Evolutionary conservation across 192 early-diverging fungal species (phyloP).

Genomic region (Backusella circina): DNA sequence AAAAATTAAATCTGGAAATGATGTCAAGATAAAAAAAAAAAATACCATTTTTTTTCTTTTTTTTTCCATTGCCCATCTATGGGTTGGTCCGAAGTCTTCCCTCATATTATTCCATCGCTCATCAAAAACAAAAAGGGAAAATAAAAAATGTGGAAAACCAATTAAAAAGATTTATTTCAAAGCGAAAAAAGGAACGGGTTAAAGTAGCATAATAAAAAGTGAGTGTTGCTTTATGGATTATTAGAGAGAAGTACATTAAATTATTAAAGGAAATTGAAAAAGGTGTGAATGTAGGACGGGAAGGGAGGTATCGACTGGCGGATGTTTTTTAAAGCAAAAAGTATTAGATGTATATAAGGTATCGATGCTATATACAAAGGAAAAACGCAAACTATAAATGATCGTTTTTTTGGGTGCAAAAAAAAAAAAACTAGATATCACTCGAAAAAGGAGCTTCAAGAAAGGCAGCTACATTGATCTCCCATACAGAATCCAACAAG

Average conservation of each 20-base stretch:
- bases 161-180: background rate
- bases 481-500: conserved; percentile 13
- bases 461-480: conserved; percentile 11
- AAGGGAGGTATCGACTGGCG: background rate
- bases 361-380: background rate
- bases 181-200: background rate
- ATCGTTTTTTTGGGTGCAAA: background rate
- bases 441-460: background rate
- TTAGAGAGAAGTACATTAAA: background rate
- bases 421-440: background rate
- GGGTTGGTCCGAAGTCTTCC: background rate
- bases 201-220: background rate
- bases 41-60: too few species aligned
- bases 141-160: background rate
- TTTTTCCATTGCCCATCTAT: background rate
- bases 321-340: background rate
- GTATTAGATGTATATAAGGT: background rate
- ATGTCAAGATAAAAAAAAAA: background rate
- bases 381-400: background rate
- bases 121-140: background rate
- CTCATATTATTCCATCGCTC: background rate
- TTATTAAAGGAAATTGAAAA: background rate
- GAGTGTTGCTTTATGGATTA: background rate
- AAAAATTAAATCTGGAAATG: background rate
- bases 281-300: background rate